Evolutionary conservation across 2,329 filamentous ascomycete species (phyloP).

Genomic region (Diatrype stigma): DNA sequence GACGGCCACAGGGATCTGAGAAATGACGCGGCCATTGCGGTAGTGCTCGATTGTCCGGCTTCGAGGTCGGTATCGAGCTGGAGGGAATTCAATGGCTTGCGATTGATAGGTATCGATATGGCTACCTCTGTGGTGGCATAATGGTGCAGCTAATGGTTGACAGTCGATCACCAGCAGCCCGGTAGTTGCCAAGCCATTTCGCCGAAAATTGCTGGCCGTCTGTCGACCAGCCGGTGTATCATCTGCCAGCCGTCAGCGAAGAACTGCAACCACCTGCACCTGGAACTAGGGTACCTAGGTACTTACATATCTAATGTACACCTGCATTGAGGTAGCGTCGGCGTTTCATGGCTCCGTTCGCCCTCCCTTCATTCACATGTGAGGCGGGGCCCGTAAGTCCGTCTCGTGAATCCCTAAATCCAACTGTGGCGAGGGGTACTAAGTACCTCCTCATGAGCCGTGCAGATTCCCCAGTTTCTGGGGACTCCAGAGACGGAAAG

Average conservation of each 20-base stretch:
- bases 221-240: background rate
- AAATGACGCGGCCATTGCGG: slow-evolving; percentile 25
- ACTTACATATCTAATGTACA: too few relatives aligned
- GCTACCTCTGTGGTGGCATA: too few relatives aligned
- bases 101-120: background rate
- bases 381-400: too few relatives aligned
- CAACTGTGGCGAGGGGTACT: too few relatives aligned
- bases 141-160: too few relatives aligned
- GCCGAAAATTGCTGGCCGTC: background rate
- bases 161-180: too few relatives aligned
- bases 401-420: too few relatives aligned
- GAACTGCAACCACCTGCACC: too few relatives aligned
- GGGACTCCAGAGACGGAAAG: background rate
- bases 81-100: background rate
- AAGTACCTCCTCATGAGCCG: too few relatives aligned
- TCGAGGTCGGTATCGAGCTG: background rate
- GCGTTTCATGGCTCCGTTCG: background rate
- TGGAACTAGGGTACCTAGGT: too few relatives aligned
- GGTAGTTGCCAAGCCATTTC: background rate
- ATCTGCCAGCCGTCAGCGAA: too few relatives aligned
- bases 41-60: too few relatives aligned
- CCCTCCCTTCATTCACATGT: background rate
- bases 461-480: background rate
- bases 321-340: background rate
- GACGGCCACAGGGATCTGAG: slow-evolving; percentile 26